Evolutionary conservation across 306 rosid species (phyloP).

Genomic region (Rosa lucieae): DNA sequence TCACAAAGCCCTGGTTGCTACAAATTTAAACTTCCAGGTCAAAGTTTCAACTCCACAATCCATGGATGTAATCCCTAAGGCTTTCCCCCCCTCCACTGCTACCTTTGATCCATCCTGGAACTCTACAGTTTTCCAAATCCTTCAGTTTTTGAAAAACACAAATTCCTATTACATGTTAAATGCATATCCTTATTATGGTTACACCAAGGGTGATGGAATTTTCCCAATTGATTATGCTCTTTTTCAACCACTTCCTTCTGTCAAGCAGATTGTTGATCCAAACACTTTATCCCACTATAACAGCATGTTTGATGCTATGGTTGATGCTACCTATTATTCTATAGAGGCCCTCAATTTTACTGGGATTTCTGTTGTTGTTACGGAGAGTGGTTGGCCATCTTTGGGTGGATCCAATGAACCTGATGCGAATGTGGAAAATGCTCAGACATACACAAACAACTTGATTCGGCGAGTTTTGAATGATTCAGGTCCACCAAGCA

Average conservation of each 20-base stretch:
- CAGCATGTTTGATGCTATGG: slow-evolving; percentile 97
- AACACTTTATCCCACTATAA: slow-evolving; percentile 76
- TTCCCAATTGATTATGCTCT: slow-evolving; percentile 91
- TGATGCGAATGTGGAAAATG: slow-evolving; percentile 74
- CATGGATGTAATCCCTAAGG: slow-evolving; percentile 70
- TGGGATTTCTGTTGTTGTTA: slow-evolving; percentile 66
- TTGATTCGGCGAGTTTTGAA: slow-evolving; percentile 73
- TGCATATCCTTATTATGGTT: slow-evolving; percentile 75
- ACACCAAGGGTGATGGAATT: slow-evolving; percentile 66
- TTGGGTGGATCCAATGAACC: slow-evolving; percentile 76
- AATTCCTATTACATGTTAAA: slow-evolving; percentile 78
- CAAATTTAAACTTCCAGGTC: slow-evolving; percentile 68
- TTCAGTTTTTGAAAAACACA: slow-evolving; percentile 73
- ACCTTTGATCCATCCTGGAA: slow-evolving; percentile 68
- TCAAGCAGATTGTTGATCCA: slow-evolving; percentile 94
- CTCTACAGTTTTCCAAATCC: slow-evolving; percentile 64
- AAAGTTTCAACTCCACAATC: slow-evolving; percentile 85
- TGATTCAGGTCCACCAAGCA: slow-evolving; percentile 92
- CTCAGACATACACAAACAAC: slow-evolving; percentile 60
- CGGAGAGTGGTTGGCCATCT: slow-evolving; percentile 91
- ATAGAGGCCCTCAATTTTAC: slow-evolving; percentile 67
- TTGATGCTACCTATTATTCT: slow-evolving; percentile 83
- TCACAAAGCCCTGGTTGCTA: slow-evolving; percentile 75
- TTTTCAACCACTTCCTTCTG: slow-evolving; percentile 69
- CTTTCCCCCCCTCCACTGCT: slow-evolving; percentile 91